Base-by-base conservation (phyloP, 768 basidiomycete genomes). In the Mrakia blollopis region DNA sequence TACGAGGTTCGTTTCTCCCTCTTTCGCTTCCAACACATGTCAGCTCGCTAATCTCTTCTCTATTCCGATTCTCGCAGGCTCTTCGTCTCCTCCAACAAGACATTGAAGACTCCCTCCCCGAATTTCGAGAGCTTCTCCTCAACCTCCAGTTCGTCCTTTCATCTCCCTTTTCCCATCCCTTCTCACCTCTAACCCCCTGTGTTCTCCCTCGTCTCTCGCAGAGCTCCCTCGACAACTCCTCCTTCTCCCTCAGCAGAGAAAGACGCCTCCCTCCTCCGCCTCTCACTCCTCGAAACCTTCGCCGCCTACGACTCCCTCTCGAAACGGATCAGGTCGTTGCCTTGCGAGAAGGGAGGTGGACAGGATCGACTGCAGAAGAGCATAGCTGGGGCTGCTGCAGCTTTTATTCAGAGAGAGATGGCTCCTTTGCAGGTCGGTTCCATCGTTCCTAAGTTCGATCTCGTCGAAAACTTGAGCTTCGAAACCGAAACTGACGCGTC, bases 371-470 rank as follows among this genome's bases (percentile, higher is more conserved):
- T 99, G 10, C 93, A 97, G 83, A 85, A 87, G 28, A 93, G 94
- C 0, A 89, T 99, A 28, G 86, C 89, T 76, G 88, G 88, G 3
- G 87, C 91, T 3, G 91, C 93, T 0, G 91, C 88, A 78, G 62
- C 89, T 37, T 98, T 96, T 82, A 84, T 99, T 79, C 91, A 92
- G 82, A 92, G 91, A 81, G 89, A 97, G 80, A 94, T 98, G 91
- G 90, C 92, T 77, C 90, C 91, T 25, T 85, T 96, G 11, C 90
- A 93, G 86, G 91, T 89, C 75, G 25, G 85, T 81, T 47, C 21
- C 8, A 32, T 60, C 44, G n/a, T 44, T 2, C 44, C 2, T 44
- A 11, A 9, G 44, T 44, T 44, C 44, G 44, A 14, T 13, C 7
- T 50, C 47, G 47, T 50, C 18, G 16, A 18, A 21, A 4, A 9